phyloP scores from a whole-genome alignment of 148 eudicot species.

The Nepenthes gracilis region DNA sequence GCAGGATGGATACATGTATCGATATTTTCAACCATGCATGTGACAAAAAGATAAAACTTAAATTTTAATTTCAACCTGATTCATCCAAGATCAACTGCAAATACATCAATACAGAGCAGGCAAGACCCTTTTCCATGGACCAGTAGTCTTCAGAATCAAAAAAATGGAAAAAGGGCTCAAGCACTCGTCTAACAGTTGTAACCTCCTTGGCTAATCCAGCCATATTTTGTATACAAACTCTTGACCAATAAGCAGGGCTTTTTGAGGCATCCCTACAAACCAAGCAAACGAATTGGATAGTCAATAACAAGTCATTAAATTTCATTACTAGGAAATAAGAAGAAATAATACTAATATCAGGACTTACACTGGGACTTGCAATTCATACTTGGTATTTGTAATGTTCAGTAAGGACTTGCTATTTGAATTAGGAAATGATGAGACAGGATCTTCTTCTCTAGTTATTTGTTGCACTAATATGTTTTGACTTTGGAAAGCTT shows the following conservation, averaged over 20 bases:
- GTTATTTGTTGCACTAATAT: too few relatives aligned
- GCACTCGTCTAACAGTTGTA: constrained; percentile 77
- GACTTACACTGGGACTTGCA: constrained; percentile 39
- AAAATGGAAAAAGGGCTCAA: constrained; percentile 69
- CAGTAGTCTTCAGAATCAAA: constrained; percentile 78
- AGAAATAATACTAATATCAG: not conserved
- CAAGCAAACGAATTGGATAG: constrained; percentile 1
- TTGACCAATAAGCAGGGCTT: constrained; percentile 84
- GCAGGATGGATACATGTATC: too few relatives aligned
- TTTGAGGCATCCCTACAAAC: constrained; percentile 45
- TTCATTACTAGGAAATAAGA: not conserved
- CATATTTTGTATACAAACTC: constrained; percentile 71
- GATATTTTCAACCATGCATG: not conserved
- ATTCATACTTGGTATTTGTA: constrained; percentile 24
- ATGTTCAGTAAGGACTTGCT: constrained; percentile 20
- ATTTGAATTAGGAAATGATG: constrained; percentile 12
- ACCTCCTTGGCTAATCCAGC: constrained; percentile 79
- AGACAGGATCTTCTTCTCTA: too few relatives aligned
- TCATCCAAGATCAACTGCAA: constrained; percentile 68
- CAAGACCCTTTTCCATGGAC: constrained; percentile 67
- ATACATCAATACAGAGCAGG: constrained; percentile 53
- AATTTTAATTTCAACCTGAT: constrained; percentile 41
- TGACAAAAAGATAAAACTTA: not conserved
- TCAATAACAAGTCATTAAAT: too few relatives aligned
- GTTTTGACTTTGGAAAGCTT: constrained; percentile 3